These are phyloP conservation scores for Dichotomocladium elegans DNA, from an alignment of 371 early-diverging fungal species.

Conservation along the genomic window DNA sequence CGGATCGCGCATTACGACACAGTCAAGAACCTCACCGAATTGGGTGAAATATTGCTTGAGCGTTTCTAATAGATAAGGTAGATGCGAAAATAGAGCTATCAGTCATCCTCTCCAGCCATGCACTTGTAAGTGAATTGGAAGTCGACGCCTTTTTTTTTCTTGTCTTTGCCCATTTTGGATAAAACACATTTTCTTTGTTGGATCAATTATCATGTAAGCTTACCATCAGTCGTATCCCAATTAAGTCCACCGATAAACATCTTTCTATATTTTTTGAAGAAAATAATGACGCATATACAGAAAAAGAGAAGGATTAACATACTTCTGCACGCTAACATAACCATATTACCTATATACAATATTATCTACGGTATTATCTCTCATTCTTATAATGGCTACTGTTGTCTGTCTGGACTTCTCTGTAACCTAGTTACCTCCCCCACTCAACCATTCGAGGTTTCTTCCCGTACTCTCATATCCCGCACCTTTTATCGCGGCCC, in stretches of 20 bases:
- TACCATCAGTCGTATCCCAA: constrained; percentile 90
- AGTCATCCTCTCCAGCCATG: neutral
- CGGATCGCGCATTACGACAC: constrained; percentile 84
- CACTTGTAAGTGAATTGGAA: no score
- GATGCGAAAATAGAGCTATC: neutral
- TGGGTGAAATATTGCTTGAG: constrained; percentile 73
- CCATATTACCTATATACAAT: no score
- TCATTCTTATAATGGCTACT: no score
- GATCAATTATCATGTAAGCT: no score
- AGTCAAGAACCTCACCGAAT: constrained; percentile 70
- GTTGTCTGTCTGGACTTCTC: no score
- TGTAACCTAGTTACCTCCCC: neutral
- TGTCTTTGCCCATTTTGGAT: no score
- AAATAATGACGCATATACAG: constrained; percentile 6
- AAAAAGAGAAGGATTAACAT: constrained; percentile 13
- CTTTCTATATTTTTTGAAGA: constrained; percentile 60
- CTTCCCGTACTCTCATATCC: neutral
- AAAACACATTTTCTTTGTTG: no score
- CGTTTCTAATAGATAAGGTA: constrained; percentile 49
- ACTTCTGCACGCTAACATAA: constrained; percentile 19
- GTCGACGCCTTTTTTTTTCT: no score
- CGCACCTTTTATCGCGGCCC: neutral
- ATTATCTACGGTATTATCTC: no score
- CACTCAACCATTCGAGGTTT: neutral
- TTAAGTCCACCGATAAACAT: constrained; percentile 92